Conservation (phyloP, 805 yeast species). For the Lipomyces orientalis region DNA sequence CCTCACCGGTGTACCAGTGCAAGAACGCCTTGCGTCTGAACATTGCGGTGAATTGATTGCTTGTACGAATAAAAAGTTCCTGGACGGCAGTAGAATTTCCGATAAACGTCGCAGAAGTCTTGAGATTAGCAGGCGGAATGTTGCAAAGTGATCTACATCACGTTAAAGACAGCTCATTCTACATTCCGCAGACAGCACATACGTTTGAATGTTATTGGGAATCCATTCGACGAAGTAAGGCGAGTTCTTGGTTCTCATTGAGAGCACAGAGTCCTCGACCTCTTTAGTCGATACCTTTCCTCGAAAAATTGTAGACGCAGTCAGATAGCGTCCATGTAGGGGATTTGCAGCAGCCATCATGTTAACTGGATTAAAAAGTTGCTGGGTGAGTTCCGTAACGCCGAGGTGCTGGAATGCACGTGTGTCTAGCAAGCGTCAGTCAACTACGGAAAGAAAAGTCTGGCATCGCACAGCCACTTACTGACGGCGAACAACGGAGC, state of each 20-base stretch:
- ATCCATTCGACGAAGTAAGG: conserved; percentile 93
- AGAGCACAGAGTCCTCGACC: conserved; percentile 91
- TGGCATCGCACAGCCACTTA: conserved; percentile 8
- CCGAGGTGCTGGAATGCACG: conserved; percentile 82
- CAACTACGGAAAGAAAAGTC: not conserved
- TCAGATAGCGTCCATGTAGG: conserved; percentile 84
- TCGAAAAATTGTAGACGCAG: conserved; percentile 93
- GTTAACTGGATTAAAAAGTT: conserved; percentile 87
- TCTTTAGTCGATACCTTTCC: conserved; percentile 92
- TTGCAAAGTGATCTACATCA: conserved; percentile 70
- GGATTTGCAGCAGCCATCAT: conserved; percentile 98
- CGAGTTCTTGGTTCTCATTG: conserved; percentile 79
- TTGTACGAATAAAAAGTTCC: conserved; percentile 86
- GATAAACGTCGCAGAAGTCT: conserved; percentile 89
- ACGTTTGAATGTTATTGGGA: conserved; percentile 90
- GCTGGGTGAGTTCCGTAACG: conserved; percentile 92
- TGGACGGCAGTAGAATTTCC: conserved; percentile 94
- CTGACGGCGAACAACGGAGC: conserved; percentile 80
- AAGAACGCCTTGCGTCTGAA: conserved; percentile 92
- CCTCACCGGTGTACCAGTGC: conserved; percentile 95
- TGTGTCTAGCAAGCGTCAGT: conserved; percentile 55
- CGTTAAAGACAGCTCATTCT: not conserved
- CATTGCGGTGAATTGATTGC: conserved; percentile 90
- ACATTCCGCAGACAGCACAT: not conserved
- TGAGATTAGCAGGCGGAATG: conserved; percentile 83